Base-by-base conservation (phyloP, 768 basidiomycete species). In the Leccinum truebloodii region DNA sequence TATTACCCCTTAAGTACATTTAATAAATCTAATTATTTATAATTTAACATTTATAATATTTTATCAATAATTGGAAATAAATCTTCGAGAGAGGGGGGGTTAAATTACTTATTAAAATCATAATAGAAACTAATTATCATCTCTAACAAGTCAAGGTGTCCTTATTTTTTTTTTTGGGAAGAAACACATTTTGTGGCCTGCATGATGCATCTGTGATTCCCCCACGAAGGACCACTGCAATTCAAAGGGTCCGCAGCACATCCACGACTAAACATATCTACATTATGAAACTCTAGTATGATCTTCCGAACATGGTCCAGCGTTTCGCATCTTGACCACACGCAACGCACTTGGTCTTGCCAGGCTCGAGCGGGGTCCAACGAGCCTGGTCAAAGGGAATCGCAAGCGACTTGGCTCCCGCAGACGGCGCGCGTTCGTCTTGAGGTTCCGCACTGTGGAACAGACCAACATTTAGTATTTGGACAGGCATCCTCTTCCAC, bases 291-390 rank as follows among this genome's bases (percentile, higher is more conserved):
- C 9, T 48, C 46, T 83, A 94, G 71, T 93, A 94, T 22, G 89
- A 90, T 67, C 93, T 81, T 41, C 97, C 97, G 76, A 98, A 99
- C 84, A 99, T 80, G 65, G 95, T 95, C 95, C 95, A 98, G 68
- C 91, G 83, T 79, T 97, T 98, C 58, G 95, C 92, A 68, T 91
- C 86, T 63, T 83, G 80, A 32, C 89, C 91, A 73, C 97, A 99
- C 13, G 85, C 92, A 57, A 92, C 83, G 75, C 97, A 99, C 71
- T 90, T 94, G 32, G 92, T 95, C 78, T 90, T 84, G 58, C 93
- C 92, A 52, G 81, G 83, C 67, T 89, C 87, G 73, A 96, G 92
- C 34, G 85, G 78, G 6, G 86, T 80, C 86, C 89, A 98, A 39
- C 83, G 85, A 3, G 78, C 81, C 76, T 98, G 97, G 68, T 98